Base-by-base conservation (phyloP, 371 early-diverging fungal genomes). In the Mucor velutinosus region DNA sequence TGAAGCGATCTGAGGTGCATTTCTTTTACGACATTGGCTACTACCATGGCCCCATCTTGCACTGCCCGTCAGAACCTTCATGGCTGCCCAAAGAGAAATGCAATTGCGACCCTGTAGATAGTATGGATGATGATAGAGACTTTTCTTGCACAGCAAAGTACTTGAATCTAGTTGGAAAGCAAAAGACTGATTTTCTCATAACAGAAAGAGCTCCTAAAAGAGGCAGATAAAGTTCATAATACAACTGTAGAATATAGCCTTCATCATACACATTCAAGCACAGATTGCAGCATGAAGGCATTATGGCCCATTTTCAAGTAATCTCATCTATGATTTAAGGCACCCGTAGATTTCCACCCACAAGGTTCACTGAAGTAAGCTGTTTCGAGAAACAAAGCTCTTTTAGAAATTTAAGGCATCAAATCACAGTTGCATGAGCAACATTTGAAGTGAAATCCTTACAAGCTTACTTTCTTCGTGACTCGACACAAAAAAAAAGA, bases 1-100 rank as follows among this genome's bases (percentile, higher is more conserved):
- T 92, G 35, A 74, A 78, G n/a, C 78, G 88, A 64, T 76, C 83
- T 10, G 84, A 96, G 69, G 70, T 97, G 2, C 97, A 98, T 65
- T 97, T 90, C 76, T 98, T 98, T 76, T 87, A 92, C 61, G 92
- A 94, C 60, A 89, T 94, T 56, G 94, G 93, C 0, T 95, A 95
- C 71, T 83, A 72, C 21, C 94, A 94, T 66, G 78, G 79, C 2
- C 84, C 83, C 19, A 87, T 88, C 62, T 58, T 79, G 11, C 90
- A 89, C 64, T 95, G 95, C 66, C 92, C 92, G 8, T 86, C 81
- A 23, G 72, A 77, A 29, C 73, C 75, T 21, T 65, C 58, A 0
- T 63, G 77, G 8, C 29, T 61, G 14, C 51, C 51, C 23, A 51
- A 51, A 15, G 33, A 51, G 10, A 43, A 72, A 23, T 77, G 80